Evolutionary conservation across 139 green algal genomes (phyloP).

Genomic region (Axilococcus clingmanii): DNA sequence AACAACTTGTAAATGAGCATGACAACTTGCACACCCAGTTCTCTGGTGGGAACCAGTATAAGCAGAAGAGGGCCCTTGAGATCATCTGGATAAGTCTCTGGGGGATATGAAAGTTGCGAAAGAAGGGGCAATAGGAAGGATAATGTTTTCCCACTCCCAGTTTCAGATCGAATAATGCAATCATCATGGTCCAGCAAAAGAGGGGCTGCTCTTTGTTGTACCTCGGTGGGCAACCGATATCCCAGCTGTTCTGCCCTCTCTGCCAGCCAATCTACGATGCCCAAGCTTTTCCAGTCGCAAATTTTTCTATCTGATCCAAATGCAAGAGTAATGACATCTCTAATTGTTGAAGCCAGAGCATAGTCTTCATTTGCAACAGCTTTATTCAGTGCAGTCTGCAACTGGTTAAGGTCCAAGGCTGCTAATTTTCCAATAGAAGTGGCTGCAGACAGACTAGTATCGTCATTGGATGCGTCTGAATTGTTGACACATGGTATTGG

Average conservation of each 20-base stretch:
- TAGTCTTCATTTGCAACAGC: slow-evolving; percentile 68
- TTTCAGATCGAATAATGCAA: slow-evolving; percentile 49
- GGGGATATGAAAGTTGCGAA: slow-evolving; percentile 51
- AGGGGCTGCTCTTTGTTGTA: slow-evolving; percentile 49
- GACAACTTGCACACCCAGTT: slow-evolving; percentile 77
- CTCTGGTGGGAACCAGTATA: slow-evolving; percentile 72
- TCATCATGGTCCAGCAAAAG: slow-evolving; percentile 50
- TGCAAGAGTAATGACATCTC: slow-evolving; percentile 28
- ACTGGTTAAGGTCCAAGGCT: slow-evolving; percentile 55
- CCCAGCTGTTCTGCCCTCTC: slow-evolving; percentile 59
- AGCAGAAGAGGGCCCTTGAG: slow-evolving; percentile 58
- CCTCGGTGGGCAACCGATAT: slow-evolving; percentile 61
- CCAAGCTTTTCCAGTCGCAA: slow-evolving; percentile 54
- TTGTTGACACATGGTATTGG: too few species aligned
- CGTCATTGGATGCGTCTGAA: too few species aligned
- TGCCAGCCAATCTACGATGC: slow-evolving; percentile 58
- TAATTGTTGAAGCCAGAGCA: slow-evolving; percentile 27
- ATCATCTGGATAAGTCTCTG: slow-evolving; percentile 53
- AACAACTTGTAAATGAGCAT: slow-evolving; percentile 69
- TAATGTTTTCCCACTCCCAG: slow-evolving; percentile 75
- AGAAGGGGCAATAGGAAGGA: slow-evolving; percentile 64
- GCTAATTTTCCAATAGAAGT: too few species aligned
- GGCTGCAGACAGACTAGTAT: too few species aligned
- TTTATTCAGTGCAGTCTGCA: slow-evolving; percentile 53
- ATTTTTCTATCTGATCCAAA: not conserved